phyloP scores from a whole-genome alignment of 1,284 basidiomycete species.

The Phaffia rhodozyma region DNA sequence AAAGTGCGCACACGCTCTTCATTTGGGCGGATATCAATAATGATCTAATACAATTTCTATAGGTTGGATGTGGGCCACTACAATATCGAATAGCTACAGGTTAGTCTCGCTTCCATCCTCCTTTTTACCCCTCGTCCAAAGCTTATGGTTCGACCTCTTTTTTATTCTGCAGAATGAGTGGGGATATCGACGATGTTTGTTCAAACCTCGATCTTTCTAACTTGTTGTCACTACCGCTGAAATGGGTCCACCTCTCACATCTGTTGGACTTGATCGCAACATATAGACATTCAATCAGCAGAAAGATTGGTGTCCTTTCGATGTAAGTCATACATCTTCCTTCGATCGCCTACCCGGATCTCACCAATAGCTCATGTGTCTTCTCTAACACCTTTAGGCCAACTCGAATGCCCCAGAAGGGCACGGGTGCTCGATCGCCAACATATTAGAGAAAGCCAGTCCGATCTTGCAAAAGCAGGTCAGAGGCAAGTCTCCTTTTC shows the following conservation, averaged over 20 bases:
- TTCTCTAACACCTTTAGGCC: not conserved
- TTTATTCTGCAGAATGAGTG: conserved; percentile 35
- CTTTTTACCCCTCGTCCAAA: not conserved
- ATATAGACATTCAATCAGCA: conserved; percentile 36
- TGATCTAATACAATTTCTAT: conserved; percentile 24
- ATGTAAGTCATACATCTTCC: not conserved
- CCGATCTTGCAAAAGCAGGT: conserved; percentile 22
- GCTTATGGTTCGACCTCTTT: not conserved
- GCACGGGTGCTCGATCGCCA: conserved; percentile 21
- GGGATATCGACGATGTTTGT: conserved; percentile 37
- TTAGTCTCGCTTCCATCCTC: not conserved
- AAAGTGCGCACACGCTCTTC: conserved; percentile 26
- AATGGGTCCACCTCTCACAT: not conserved
- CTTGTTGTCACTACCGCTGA: too few species aligned
- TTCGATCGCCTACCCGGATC: not conserved
- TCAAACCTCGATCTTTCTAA: not conserved
- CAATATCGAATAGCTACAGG: not conserved
- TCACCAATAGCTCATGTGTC: too few species aligned
- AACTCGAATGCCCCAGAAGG: conserved; percentile 14
- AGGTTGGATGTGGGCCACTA: conserved; percentile 1
- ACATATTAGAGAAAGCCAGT: conserved; percentile 23
- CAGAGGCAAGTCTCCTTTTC: conserved; percentile 3
- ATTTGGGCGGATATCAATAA: conserved; percentile 43
- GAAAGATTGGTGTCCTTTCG: conserved; percentile 39
- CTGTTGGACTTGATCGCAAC: conserved; percentile 9